phyloP scores from a whole-genome alignment of 23 red algal species.

The Gracilaria vermiculophylla region DNA sequence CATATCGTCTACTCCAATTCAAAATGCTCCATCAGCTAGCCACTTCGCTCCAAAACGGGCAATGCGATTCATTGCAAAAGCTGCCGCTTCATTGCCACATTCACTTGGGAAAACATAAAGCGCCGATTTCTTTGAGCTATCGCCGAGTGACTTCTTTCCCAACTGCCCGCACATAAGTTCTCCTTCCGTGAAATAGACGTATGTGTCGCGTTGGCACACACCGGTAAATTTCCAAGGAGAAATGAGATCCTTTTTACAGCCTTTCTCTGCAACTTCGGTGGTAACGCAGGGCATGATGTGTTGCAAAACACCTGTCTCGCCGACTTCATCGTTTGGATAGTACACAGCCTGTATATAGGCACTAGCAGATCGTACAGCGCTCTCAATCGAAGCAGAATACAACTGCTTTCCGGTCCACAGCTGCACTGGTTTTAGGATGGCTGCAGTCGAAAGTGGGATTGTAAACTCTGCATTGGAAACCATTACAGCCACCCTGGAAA shows the following conservation, averaged over 20 bases:
- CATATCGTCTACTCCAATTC: slow-evolving; percentile 94
- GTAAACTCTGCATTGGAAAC: slow-evolving; percentile 59
- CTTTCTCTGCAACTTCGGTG: slow-evolving; percentile 66
- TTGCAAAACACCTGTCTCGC: slow-evolving; percentile 11
- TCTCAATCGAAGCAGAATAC: slow-evolving; percentile 66
- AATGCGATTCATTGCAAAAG: slow-evolving; percentile 83
- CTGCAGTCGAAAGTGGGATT: slow-evolving; percentile 76
- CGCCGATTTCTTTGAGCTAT: slow-evolving; percentile 80
- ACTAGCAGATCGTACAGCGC: slow-evolving; percentile 37
- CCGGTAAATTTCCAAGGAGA: slow-evolving; percentile 13
- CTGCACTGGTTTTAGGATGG: slow-evolving; percentile 82
- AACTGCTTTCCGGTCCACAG: slow-evolving; percentile 99
- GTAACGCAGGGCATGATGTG: slow-evolving; percentile 36
- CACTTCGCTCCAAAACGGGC: slow-evolving; percentile 81
- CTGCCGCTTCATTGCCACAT: slow-evolving; percentile 73
- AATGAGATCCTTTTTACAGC: slow-evolving; percentile 41
- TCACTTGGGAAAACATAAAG: slow-evolving; percentile 83
- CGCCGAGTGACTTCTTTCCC: slow-evolving; percentile 85
- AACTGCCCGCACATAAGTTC: slow-evolving; percentile 90
- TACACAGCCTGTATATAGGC: neutral
- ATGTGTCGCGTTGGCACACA: slow-evolving; percentile 76
- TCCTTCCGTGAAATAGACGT: slow-evolving; percentile 85
- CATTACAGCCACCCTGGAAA: slow-evolving; percentile 50
- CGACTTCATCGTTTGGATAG: neutral
- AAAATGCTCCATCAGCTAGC: slow-evolving; percentile 84